phyloP scores from a whole-genome alignment of 768 basidiomycete genomes.

The Russula emetica region DNA sequence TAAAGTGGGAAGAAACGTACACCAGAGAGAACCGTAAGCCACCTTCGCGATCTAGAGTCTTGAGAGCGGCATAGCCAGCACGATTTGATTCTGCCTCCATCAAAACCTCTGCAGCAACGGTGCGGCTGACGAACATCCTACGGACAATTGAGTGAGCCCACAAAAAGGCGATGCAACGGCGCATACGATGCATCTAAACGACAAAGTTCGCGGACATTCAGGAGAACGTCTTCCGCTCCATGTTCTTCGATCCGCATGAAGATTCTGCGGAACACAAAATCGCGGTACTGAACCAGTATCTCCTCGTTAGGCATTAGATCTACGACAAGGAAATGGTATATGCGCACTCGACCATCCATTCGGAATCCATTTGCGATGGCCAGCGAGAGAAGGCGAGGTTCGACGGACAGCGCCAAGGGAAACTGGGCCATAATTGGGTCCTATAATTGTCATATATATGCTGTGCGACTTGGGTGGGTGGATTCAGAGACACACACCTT shows the following conservation, averaged over 20 bases:
- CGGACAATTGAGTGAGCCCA: slow-evolving; percentile 3
- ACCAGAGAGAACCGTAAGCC: slow-evolving; percentile 63
- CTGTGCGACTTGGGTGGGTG: background rate
- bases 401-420: slow-evolving; percentile 70
- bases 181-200: slow-evolving; percentile 62
- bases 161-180: slow-evolving; percentile 18
- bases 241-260: slow-evolving; percentile 63
- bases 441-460: slow-evolving; percentile 35
- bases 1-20: slow-evolving; percentile 39
- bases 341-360: slow-evolving; percentile 69
- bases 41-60: slow-evolving; percentile 58
- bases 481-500: slow-evolving; percentile 44
- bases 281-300: slow-evolving; percentile 53
- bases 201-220: slow-evolving; percentile 68
- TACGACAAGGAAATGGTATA: background rate
- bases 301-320: background rate
- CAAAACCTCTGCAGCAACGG: slow-evolving; percentile 78
- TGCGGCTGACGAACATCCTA: slow-evolving; percentile 80
- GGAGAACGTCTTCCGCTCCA: slow-evolving; percentile 57
- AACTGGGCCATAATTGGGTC: slow-evolving; percentile 77
- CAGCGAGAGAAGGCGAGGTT: slow-evolving; percentile 67
- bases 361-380: slow-evolving; percentile 70
- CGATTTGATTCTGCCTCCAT: slow-evolving; percentile 77
- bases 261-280: slow-evolving; percentile 86
- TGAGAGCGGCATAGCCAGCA: slow-evolving; percentile 62